A percentile compares a stretch with the other conserved stretches of the same genome.
Conservation (phyloP, 2,329 filamentous ascomycete genomes). For the Paramyrothecium roridum region DNA sequence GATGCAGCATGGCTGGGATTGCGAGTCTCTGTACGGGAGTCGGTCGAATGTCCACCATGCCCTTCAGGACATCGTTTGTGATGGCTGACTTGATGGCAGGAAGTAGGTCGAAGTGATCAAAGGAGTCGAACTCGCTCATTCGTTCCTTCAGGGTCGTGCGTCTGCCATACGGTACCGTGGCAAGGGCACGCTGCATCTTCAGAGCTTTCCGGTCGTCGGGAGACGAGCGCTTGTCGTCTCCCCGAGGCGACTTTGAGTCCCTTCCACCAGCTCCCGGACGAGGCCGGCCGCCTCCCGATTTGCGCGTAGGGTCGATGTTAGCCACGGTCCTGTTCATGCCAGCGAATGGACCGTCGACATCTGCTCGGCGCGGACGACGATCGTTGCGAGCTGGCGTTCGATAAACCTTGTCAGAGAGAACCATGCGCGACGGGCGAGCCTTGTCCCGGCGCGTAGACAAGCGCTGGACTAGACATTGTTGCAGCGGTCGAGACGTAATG, state of each 20-base stretch:
- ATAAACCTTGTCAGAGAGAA: conserved; percentile 52
- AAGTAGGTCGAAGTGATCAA: conserved; percentile 76
- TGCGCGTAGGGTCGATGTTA: conserved; percentile 25
- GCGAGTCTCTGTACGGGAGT: conserved; percentile 89
- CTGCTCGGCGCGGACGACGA: conserved; percentile 31
- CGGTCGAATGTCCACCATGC: conserved; percentile 71
- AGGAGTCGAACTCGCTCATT: conserved; percentile 69
- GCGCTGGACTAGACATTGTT: conserved; percentile 31
- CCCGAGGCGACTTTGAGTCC: conserved; percentile 20
- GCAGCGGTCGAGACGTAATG: conserved; percentile 10
- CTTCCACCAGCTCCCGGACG: conserved; percentile 1
- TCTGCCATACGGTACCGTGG: conserved; percentile 72
- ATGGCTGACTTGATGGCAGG: conserved; percentile 70
- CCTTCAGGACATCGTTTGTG: conserved; percentile 68
- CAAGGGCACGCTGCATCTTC: conserved; percentile 86
- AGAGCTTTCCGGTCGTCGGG: conserved; percentile 64
- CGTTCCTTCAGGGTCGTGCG: conserved; percentile 48
- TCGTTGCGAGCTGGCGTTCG: conserved; percentile 30
- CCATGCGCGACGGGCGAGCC: conserved; percentile 52
- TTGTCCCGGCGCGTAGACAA: conserved; percentile 30
- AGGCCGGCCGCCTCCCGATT: conserved; percentile 1
- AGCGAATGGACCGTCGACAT: conserved; percentile 47
- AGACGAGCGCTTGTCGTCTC: conserved; percentile 30
- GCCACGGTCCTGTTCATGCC: conserved; percentile 55
- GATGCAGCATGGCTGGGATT: conserved; percentile 74